Evolutionary conservation across 1,284 basidiomycete species (phyloP), one percentile per base, ranked within the genome.

Genomic region (Veloporphyrellus conicus): DNA sequence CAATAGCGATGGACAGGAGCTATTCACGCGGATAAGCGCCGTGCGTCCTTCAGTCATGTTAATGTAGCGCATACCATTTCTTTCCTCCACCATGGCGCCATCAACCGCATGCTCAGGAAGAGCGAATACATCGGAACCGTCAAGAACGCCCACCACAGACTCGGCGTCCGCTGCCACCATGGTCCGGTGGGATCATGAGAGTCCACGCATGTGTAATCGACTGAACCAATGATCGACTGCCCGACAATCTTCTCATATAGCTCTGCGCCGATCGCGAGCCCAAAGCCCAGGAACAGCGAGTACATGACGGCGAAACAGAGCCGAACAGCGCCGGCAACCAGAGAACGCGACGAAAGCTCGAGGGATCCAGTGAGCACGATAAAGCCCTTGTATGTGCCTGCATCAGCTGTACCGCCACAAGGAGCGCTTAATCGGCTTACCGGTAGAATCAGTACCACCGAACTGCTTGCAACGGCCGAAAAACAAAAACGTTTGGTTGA

Each of bases 391-490:
- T 62, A 40, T 43, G 31, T n/a, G 37, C n/a, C 41, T 29, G 29
- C 23, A 34, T 54, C 11, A 56, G 44, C 12, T 20, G 1, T n/a
- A 4, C 32, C 29, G 8, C 18, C n/a, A 29, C 25, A 14, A 11
- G n/a, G 14, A 22, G 2, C 10, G 8, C 22, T 9, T 3, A 32
- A 25, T 18, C 3, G 20, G 12, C 79, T 59, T 63, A 84, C 82
- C 12, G 90, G 93, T 5, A 95, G 75, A 57, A 95, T 95, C 43
- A 93, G 76, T 4, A 94, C 91, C 50, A 94, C 84, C 4, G 90
- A 87, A 15, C 81, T 80, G 4, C 89, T 90, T 0, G 90, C 87
- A 47, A 95, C 74, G 2, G 92, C 86, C 3, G 90, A 84, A 62
- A 91, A 95, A 70, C 93, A 95, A 53, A 94, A 87, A 45, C 77